Evolutionary conservation across 1,284 basidiomycete genomes (phyloP).

Genomic region (Sanghuangporus sanghuang): DNA sequence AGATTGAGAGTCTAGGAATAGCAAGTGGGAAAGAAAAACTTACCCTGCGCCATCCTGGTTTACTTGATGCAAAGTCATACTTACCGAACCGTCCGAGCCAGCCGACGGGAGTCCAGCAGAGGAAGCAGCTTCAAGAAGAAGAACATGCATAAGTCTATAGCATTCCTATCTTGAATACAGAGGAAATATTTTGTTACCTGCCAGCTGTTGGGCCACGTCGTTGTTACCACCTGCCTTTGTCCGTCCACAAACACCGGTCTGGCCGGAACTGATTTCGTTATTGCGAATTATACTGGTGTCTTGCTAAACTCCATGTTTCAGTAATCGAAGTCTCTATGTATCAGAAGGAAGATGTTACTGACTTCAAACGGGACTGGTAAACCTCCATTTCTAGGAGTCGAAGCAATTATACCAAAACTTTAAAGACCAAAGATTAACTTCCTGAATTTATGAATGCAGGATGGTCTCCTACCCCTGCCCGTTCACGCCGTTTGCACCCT

Average conservation of each 20-base stretch:
- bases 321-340: not conserved
- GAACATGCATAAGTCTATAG: not conserved
- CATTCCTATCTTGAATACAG: not conserved
- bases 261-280: slow-evolving; percentile 20
- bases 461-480: slow-evolving; percentile 18
- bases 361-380: slow-evolving; percentile 23
- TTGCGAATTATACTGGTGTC: slow-evolving; percentile 24
- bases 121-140: slow-evolving; percentile 17
- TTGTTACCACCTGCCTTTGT: slow-evolving; percentile 22
- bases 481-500: slow-evolving; percentile 23
- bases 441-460: not conserved
- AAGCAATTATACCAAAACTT: slow-evolving; percentile 23
- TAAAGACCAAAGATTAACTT: not conserved
- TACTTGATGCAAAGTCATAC: slow-evolving; percentile 26
- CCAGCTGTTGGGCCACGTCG: slow-evolving; percentile 22
- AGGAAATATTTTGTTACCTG: slow-evolving; percentile 3
- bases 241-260: slow-evolving; percentile 22
- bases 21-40: not conserved
- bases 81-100: slow-evolving; percentile 18
- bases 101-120: slow-evolving; percentile 21
- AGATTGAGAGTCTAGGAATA: not conserved
- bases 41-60: slow-evolving; percentile 25
- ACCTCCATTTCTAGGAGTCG: slow-evolving; percentile 24
- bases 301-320: slow-evolving; percentile 14
- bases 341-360: not conserved